Evolutionary conservation across 2,329 filamentous ascomycete genomes (phyloP).

Genomic region (Botrytis byssoidea): DNA sequence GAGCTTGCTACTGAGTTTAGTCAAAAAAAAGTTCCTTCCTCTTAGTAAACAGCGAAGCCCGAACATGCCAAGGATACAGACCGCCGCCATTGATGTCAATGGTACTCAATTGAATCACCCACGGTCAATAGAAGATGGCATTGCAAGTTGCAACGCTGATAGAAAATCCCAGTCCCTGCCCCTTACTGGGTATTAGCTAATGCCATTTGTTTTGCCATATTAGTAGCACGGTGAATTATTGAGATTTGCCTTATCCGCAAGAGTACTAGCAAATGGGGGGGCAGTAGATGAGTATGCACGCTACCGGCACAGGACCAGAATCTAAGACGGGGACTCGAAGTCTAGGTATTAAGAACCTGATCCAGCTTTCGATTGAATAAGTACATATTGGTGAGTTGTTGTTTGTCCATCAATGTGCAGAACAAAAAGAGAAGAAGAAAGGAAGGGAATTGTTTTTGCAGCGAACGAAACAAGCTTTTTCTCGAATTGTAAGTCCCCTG

Average conservation of each 20-base stretch:
- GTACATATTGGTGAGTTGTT: not conserved
- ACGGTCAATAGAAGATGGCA: not conserved
- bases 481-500: not conserved
- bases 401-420: not conserved
- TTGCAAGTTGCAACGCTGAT: not conserved
- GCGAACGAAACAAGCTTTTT: constrained; percentile 14
- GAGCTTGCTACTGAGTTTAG: not conserved
- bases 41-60: not conserved
- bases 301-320: not conserved
- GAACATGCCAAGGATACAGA: not conserved
- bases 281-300: not conserved
- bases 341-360: no score
- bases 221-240: not conserved
- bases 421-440: not conserved
- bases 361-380: not conserved
- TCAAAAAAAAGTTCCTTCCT: not conserved
- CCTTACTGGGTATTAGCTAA: not conserved
- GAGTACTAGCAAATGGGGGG: not conserved
- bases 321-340: not conserved
- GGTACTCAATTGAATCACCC: not conserved
- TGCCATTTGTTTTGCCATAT: not conserved
- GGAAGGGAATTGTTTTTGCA: not conserved
- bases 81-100: not conserved
- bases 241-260: not conserved
- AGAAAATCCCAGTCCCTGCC: not conserved